phyloP scores from a whole-genome alignment of 768 basidiomycete genomes.

The Collybia sordida region DNA sequence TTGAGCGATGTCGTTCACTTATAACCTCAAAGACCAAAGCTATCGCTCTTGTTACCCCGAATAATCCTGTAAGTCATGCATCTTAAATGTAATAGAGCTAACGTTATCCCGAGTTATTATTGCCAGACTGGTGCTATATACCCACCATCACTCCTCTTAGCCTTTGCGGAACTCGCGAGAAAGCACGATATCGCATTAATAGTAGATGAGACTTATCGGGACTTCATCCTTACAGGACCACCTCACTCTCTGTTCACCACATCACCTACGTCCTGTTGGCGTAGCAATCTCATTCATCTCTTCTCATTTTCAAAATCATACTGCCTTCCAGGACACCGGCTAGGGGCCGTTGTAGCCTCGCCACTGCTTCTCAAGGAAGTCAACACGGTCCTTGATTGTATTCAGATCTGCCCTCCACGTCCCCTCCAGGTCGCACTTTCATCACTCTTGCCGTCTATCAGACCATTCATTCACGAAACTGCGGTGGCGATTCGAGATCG shows the following conservation, averaged over 20 bases:
- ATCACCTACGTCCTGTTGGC: slow-evolving; percentile 45
- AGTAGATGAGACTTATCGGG: slow-evolving; percentile 88
- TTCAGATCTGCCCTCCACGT: slow-evolving; percentile 80
- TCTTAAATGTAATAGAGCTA: not conserved
- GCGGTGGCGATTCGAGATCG: slow-evolving; percentile 50
- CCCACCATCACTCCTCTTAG: slow-evolving; percentile 48
- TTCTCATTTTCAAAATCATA: slow-evolving; percentile 84
- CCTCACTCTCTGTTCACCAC: slow-evolving; percentile 58
- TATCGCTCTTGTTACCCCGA: slow-evolving; percentile 75
- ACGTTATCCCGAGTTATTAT: not conserved
- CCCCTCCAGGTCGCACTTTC: slow-evolving; percentile 69
- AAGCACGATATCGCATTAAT: slow-evolving; percentile 61
- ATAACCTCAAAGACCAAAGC: slow-evolving; percentile 63
- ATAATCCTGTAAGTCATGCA: slow-evolving; percentile 59
- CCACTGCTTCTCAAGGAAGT: slow-evolving; percentile 47
- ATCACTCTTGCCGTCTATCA: slow-evolving; percentile 51
- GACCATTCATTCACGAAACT: slow-evolving; percentile 49
- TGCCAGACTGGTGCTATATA: slow-evolving; percentile 70
- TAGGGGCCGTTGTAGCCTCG: slow-evolving; percentile 70
- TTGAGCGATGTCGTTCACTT: slow-evolving; percentile 44
- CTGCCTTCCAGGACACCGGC: slow-evolving; percentile 78
- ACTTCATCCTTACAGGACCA: slow-evolving; percentile 52
- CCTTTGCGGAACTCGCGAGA: slow-evolving; percentile 61
- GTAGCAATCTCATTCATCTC: slow-evolving; percentile 60
- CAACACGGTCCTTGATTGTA: slow-evolving; percentile 65